Conservation (phyloP, 495 filamentous ascomycete species). For the Aspergillus ellipticus region DNA sequence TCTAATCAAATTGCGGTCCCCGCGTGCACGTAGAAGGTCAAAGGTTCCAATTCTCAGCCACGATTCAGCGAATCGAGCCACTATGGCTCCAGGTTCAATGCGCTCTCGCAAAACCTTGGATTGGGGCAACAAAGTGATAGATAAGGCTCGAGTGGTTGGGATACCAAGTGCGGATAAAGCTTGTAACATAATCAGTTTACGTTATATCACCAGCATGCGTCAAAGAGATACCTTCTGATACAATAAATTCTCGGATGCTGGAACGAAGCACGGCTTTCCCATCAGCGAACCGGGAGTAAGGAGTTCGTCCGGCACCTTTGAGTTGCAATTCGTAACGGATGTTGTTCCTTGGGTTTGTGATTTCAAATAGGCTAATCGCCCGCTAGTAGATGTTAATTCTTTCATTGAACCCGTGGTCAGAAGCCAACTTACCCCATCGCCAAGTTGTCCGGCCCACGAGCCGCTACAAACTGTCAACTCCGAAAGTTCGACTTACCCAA, state of each 20-base stretch:
- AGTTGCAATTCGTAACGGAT: conserved; percentile 84
- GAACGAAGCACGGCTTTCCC: conserved; percentile 89
- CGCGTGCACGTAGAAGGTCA: conserved; percentile 75
- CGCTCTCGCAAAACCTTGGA: conserved; percentile 72
- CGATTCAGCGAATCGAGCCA: conserved; percentile 81
- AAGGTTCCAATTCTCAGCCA: conserved; percentile 96
- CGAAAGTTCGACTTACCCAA: not conserved
- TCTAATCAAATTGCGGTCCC: conserved; percentile 70
- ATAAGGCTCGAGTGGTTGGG: conserved; percentile 80
- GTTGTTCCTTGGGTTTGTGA: conserved; percentile 69
- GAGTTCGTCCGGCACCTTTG: conserved; percentile 89
- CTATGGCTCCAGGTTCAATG: conserved; percentile 90
- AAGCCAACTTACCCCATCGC: conserved; percentile 61
- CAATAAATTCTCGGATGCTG: conserved; percentile 89
- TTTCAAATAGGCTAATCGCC: conserved; percentile 90
- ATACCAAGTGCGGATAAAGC: conserved; percentile 76
- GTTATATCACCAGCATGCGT: not conserved
- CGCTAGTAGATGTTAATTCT: conserved; percentile 35
- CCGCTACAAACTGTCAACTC: conserved; percentile 44
- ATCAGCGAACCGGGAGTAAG: conserved; percentile 96
- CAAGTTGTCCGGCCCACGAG: conserved; percentile 92
- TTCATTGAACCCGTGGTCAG: not conserved
- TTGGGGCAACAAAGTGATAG: conserved; percentile 71
- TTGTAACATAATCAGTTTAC: conserved; percentile 13
- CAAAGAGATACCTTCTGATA: conserved; percentile 62